Conservation (phyloP, 306 rosid species). For the Prunus dulcis region DNA sequence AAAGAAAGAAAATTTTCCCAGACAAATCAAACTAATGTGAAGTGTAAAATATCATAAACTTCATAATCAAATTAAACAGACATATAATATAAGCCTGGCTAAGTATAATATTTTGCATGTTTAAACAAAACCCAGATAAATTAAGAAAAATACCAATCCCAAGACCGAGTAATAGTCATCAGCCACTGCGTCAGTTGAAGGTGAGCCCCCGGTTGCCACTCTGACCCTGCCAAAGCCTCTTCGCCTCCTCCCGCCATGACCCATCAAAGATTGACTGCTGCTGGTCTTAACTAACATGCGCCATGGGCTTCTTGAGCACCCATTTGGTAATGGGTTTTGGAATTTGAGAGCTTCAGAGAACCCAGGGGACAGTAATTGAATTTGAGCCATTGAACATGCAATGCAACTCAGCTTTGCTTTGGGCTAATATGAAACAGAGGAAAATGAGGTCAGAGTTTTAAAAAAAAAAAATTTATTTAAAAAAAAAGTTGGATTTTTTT, state of each 20-base stretch:
- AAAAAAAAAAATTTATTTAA: not conserved
- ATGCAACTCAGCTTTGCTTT: not conserved
- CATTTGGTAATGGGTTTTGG: conserved; percentile 41
- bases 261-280: conserved; percentile 29
- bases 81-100: too few relatives aligned
- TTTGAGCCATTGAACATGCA: conserved; percentile 56
- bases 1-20: not conserved
- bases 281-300: conserved; percentile 28
- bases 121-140: conserved; percentile 14
- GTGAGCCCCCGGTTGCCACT: conserved; percentile 53
- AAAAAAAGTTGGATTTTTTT: conserved; percentile 15
- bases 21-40: too few relatives aligned
- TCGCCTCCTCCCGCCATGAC: conserved; percentile 38
- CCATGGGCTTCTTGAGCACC: conserved; percentile 45
- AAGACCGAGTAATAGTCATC: conserved; percentile 88
- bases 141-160: conserved; percentile 65
- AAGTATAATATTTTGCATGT: not conserved
- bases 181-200: conserved; percentile 46
- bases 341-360: conserved; percentile 62
- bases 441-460: not conserved
- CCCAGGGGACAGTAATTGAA: conserved; percentile 57
- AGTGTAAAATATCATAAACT: not conserved
- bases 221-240: conserved; percentile 48
- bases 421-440: not conserved
- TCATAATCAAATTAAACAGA: not conserved